phyloP scores from a whole-genome alignment of 2,329 filamentous ascomycete species.

The Harringtonia aguacate region DNA sequence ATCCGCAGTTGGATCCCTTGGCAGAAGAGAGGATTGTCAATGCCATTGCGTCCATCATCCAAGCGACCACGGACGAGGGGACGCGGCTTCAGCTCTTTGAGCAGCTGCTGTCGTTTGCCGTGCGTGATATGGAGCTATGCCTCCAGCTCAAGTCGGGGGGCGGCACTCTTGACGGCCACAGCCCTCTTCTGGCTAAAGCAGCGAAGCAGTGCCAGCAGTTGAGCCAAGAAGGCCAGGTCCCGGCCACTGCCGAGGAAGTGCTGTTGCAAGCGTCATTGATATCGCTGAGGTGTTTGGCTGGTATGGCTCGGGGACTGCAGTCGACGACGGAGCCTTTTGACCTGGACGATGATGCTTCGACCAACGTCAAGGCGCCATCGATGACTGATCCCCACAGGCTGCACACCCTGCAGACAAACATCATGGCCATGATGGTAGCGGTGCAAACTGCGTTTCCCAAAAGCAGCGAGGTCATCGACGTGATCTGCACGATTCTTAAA shows the following conservation, averaged over 20 bases:
- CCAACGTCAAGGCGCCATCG: neutral
- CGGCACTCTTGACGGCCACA: slow-evolving; percentile 6
- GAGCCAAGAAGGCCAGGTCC: neutral
- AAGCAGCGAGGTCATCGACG: slow-evolving; percentile 59
- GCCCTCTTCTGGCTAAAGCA: slow-evolving; percentile 12
- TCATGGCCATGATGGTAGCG: slow-evolving; percentile 35
- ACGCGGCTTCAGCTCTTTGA: slow-evolving; percentile 43
- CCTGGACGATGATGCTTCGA: slow-evolving; percentile 34
- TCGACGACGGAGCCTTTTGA: slow-evolving; percentile 57
- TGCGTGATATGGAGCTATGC: slow-evolving; percentile 44
- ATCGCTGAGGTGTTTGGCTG: slow-evolving; percentile 56
- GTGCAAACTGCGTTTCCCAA: slow-evolving; percentile 40
- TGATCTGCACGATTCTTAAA: slow-evolving; percentile 59
- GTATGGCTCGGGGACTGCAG: slow-evolving; percentile 63
- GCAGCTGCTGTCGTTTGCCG: slow-evolving; percentile 50
- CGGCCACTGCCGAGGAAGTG: slow-evolving; percentile 26
- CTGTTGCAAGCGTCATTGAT: slow-evolving; percentile 38
- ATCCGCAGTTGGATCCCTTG: slow-evolving; percentile 51
- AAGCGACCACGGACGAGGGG: slow-evolving; percentile 52
- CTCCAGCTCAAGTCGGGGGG: slow-evolving; percentile 22
- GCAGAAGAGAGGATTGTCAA: slow-evolving; percentile 65
- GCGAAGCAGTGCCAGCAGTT: slow-evolving; percentile 14
- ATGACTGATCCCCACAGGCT: slow-evolving; percentile 13
- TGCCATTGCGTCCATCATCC: slow-evolving; percentile 64
- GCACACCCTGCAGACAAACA: slow-evolving; percentile 29